Base-by-base conservation (phyloP, 2,329 filamentous ascomycete species). In the Paecilomyces dactylethromorphus region DNA sequence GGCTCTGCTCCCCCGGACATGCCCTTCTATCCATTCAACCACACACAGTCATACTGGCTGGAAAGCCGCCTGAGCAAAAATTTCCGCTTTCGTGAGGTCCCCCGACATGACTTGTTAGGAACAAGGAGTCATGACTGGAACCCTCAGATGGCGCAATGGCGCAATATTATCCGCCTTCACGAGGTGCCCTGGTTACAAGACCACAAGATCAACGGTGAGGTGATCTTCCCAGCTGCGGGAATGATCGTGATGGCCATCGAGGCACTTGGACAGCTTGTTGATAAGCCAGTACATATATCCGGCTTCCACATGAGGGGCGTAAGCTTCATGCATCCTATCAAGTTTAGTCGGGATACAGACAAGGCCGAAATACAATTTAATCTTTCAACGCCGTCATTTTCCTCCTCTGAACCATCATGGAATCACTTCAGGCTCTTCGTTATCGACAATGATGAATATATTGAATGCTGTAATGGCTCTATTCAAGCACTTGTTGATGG, bases 131-230 rank as follows among this genome's bases (percentile, higher is more conserved):
- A 8, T 51, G 21, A 39, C 54, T 2, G 15, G 33, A n/a, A 58
- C n/a, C 24, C 54, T 29, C 10, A n/a, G 6, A 66, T 67, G 51
- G 67, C 71, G 0, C 62, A 59, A 26, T 75, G 68, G 67, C 56
- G 65, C 8, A 70, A 70, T 24, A 31, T 66, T n/a, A 35, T 75
- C 10, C 59, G 60, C 2, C 29, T 67, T 4, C 51, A 59, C 0
- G 68, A 73, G 45, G 32, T 69, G 0, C 64, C 69, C 0, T 76
- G 73, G 74, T 53, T 76, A 10, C 53, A 52, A 8, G 70, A 67
- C 22, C 74, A 76, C 57, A 54, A 62, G 13, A 55, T 76, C 6
- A 63, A 69, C n/a, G 63, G 60, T 6, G 62, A 67, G 21, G 64
- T 67, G 21, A 60, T 76, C 1, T 74, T 70, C 33, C 73, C 73